phyloP scores from a whole-genome alignment of 805 yeast species.

The Millerozyma acaciae region DNA sequence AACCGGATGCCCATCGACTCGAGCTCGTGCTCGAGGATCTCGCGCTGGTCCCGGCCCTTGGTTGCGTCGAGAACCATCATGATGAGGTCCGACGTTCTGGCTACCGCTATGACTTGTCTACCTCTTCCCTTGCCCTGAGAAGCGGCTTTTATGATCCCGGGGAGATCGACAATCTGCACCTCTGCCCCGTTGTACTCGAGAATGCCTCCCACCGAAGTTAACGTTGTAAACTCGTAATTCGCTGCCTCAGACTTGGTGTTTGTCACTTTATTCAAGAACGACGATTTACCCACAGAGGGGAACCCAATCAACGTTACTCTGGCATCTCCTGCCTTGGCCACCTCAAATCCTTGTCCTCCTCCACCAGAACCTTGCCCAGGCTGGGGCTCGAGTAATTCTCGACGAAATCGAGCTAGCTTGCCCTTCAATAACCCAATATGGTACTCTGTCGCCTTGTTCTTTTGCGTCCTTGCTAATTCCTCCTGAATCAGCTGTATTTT shows the following conservation, averaged over 20 bases:
- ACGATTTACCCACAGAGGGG: constrained; percentile 97
- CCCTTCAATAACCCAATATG: constrained; percentile 94
- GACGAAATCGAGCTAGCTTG: constrained; percentile 85
- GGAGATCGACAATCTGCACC: constrained; percentile 94
- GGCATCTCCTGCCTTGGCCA: constrained; percentile 93
- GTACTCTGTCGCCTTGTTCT: constrained; percentile 96
- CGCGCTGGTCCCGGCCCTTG: constrained; percentile 84
- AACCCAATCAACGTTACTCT: constrained; percentile 93
- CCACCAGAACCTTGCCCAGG: constrained; percentile 71
- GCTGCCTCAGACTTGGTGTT: constrained; percentile 95
- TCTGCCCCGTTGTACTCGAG: constrained; percentile 94
- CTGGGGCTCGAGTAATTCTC: constrained; percentile 87
- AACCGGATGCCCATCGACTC: constrained; percentile 92
- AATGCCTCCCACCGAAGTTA: constrained; percentile 96
- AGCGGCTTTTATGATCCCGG: constrained; percentile 96
- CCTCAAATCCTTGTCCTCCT: constrained; percentile 88
- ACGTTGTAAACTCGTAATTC: constrained; percentile 89
- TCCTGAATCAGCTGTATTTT: constrained; percentile 86
- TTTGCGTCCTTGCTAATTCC: constrained; percentile 92
- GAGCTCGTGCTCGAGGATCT: constrained; percentile 79
- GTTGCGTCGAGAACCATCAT: constrained; percentile 96
- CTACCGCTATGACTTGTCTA: constrained; percentile 93
- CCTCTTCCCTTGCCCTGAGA: constrained; percentile 98
- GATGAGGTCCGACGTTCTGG: constrained; percentile 89
- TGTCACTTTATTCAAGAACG: constrained; percentile 83